These are phyloP conservation scores for Haberlea rhodopensis DNA, from an alignment of 257 asterid genomes.

Conservation along the genomic window DNA sequence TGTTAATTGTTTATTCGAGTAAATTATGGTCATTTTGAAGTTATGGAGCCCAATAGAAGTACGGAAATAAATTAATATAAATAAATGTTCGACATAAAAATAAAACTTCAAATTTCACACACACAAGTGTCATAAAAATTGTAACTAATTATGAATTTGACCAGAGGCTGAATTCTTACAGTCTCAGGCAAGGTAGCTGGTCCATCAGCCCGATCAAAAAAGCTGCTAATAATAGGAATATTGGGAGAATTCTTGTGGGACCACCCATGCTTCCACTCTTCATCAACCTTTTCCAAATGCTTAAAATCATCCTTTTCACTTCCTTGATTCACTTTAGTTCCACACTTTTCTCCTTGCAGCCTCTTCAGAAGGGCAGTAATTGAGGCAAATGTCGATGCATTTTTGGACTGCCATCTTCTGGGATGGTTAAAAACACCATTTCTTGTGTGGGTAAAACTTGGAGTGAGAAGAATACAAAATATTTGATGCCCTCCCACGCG, in stretches of 20 bases:
- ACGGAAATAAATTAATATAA: too few species aligned
- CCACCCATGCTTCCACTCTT: slow-evolving; percentile 66
- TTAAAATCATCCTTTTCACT: slow-evolving; percentile 49
- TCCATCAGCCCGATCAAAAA: slow-evolving; percentile 60
- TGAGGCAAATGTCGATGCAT: slow-evolving; percentile 76
- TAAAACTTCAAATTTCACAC: not conserved
- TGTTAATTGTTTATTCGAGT: not conserved
- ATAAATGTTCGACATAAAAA: not conserved
- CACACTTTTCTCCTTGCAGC: slow-evolving; percentile 75
- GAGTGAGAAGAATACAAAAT: slow-evolving; percentile 79
- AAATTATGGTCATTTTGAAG: not conserved
- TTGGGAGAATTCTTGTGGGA: slow-evolving; percentile 69
- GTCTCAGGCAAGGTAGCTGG: slow-evolving; percentile 59
- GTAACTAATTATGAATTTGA: not conserved
- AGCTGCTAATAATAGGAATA: slow-evolving; percentile 68
- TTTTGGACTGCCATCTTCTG: slow-evolving; percentile 61
- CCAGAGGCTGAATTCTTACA: slow-evolving; percentile 39
- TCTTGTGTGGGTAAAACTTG: slow-evolving; percentile 61
- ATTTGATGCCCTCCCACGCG: slow-evolving; percentile 93
- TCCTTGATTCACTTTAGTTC: slow-evolving; percentile 42
- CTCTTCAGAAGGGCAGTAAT: slow-evolving; percentile 84
- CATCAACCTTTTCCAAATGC: slow-evolving; percentile 48
- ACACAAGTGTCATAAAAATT: not conserved
- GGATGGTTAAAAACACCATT: slow-evolving; percentile 53
- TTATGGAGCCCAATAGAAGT: too few species aligned